Percentiles rank a stretch among this genome's conserved stretches.
Evolutionary conservation across 2,329 filamentous ascomycete species (phyloP).

Genomic region (Amauroascus niger): DNA sequence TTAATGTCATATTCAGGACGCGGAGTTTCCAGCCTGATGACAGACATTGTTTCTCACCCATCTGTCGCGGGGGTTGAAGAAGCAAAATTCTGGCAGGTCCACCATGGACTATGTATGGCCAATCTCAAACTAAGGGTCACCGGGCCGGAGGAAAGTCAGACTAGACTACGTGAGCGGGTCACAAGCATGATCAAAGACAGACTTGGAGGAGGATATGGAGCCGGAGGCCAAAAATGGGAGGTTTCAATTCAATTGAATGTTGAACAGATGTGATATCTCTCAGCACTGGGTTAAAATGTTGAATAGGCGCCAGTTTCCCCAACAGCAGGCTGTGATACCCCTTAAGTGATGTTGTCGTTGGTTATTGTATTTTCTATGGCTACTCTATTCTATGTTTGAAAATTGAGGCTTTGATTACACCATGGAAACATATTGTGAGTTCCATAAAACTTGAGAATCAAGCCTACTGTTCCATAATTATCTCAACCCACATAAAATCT

Average conservation of each 20-base stretch:
- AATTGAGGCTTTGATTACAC: background rate
- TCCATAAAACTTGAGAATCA: too few species aligned
- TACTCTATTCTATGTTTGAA: background rate
- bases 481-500: too few species aligned
- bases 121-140: slow-evolving; percentile 71
- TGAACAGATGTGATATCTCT: slow-evolving; percentile 34
- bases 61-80: slow-evolving; percentile 71
- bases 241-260: slow-evolving; percentile 71
- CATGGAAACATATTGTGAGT: background rate
- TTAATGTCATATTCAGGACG: slow-evolving; percentile 72
- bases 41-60: slow-evolving; percentile 73
- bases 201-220: slow-evolving; percentile 78
- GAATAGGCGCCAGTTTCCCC: background rate
- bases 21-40: slow-evolving; percentile 63
- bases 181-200: slow-evolving; percentile 71
- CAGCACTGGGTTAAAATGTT: background rate
- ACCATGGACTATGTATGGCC: slow-evolving; percentile 93
- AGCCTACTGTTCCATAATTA: too few species aligned
- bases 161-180: slow-evolving; percentile 65
- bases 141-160: slow-evolving; percentile 62
- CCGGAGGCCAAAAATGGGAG: slow-evolving; percentile 76
- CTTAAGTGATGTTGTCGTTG: background rate
- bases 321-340: slow-evolving; percentile 4
- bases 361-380: background rate
- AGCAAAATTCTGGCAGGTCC: slow-evolving; percentile 95